Base-by-base conservation (phyloP, 345 rosid species). In the Excoecaria cochinchinensis region DNA sequence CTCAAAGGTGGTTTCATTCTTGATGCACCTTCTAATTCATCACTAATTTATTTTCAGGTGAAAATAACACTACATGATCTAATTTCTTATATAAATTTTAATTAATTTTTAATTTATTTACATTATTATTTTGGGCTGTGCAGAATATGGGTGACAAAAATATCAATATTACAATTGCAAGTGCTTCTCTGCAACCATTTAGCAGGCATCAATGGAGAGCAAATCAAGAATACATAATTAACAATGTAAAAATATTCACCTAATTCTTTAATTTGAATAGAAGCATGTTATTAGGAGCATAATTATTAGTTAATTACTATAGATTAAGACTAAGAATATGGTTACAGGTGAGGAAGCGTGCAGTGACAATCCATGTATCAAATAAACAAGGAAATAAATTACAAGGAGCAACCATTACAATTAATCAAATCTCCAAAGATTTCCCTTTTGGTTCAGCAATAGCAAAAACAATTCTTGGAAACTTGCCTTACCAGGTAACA, bases 1-100 rank as follows among this genome's bases (percentile, higher is more conserved):
- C 97, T 94, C 77, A 94, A 94, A 77, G 99, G 99, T 21, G 97
- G 99, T 31, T 94, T 92, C 73, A 56, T 82, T 75, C 87, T 91
- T 50, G 65, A 85, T 69, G 83, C 87, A 24, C 83, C 93, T 39
- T 89, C 90, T 42, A 76, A 71, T 42, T 74, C 76, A 42, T 78
- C 97, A 46, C 67, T 80, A 2, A 74, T 94, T 47, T 78, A 81
- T 68, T 86, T 92, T 71, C 84, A 87, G 91, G 96, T 92, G 47
- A 51, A 0, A 44, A 44, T 8, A 44, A 44, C 7, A 44, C 7
- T 3, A 44, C 1, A 44, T 6, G 10, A 44, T 6, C 9, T 10
- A 44, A 6, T 10, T 44, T 44, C 48, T 42, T 42, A 44, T 6
- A 44, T 44, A 44, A 8, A 44, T 6, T 31, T 31, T 31, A 31